Evolutionary conservation across 202 grass and related monocot species (phyloP).

Genomic region (Carex arenaria): DNA sequence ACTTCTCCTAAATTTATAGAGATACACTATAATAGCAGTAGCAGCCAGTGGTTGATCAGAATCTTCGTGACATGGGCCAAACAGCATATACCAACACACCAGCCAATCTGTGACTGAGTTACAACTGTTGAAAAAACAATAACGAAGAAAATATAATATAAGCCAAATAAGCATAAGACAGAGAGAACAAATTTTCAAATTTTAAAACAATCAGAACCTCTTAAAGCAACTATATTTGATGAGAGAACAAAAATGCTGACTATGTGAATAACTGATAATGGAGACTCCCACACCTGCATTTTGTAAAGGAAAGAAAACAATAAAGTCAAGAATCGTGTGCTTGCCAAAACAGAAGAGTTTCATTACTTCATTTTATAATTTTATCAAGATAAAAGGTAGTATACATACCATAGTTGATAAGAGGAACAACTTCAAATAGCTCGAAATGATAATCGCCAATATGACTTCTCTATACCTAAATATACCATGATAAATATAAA

Average conservation of each 20-base stretch:
- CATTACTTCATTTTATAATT: not conserved
- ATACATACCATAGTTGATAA: slow-evolving; percentile 73
- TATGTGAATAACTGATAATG: slow-evolving; percentile 68
- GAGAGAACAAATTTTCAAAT: not conserved
- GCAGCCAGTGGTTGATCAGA: slow-evolving; percentile 40
- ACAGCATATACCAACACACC: slow-evolving; percentile 46
- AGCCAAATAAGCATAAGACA: not conserved
- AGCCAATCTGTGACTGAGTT: slow-evolving; percentile 38
- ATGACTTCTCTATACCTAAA: slow-evolving; percentile 65
- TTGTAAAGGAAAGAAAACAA: slow-evolving; percentile 12
- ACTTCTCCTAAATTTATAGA: not conserved
- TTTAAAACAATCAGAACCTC: slow-evolving; percentile 44
- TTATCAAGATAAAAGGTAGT: not conserved
- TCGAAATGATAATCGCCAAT: slow-evolving; percentile 71
- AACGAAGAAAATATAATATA: not conserved
- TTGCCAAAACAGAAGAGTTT: not conserved
- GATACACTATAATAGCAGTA: slow-evolving; percentile 25
- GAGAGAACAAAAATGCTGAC: slow-evolving; percentile 78
- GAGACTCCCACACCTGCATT: slow-evolving; percentile 86
- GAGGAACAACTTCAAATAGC: slow-evolving; percentile 89
- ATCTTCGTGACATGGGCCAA: slow-evolving; percentile 41
- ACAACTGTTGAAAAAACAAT: slow-evolving; percentile 41
- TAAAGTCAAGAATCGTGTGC: not conserved
- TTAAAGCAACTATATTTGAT: slow-evolving; percentile 81
- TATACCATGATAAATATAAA: not conserved